Base-by-base conservation (phyloP, 2,329 filamentous ascomycete genomes). In the Pezicula rhizophila region DNA sequence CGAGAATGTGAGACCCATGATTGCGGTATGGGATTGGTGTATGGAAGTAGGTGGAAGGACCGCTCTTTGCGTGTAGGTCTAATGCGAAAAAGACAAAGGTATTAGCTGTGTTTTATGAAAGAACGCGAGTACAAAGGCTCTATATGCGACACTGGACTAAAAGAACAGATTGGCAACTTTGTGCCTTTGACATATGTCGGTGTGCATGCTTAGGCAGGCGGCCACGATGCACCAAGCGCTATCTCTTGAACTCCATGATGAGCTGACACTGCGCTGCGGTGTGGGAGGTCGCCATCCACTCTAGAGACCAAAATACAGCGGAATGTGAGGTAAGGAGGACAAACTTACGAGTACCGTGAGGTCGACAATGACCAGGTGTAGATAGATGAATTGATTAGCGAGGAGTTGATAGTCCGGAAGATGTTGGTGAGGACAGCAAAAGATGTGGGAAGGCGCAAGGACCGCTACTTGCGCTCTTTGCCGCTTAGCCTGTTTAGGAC, bases 1-100 rank as follows among this genome's bases (percentile, higher is more conserved):
- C 66, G 91, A 97, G 77, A 97, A 89, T 70, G 87, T 84, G 74
- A 97, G 82, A 95, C 93, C 93, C 93, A 99, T 99, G 74, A 74
- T 91, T 77, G 80, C 79, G 78, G 73, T 70, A 66, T 65, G 53
- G 68, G 67, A 41, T 43, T 43, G 52, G 49, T 52, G 42, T 37
- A 45, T 47, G 45, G 64, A 65, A 58, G 48, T 50, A 52, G 47
- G 58, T 64, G 63, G 62, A 68, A 68, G 66, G 57, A 61, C 57
- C 59, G 56, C 57, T 57, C 53, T 17, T 58, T 55, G 55, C 55
- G 56, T 62, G 38, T 46, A 44, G 49, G 35, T 47, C 45, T 48
- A 45, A 46, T 48, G 42, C 48, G 61, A 47, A 43, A 35, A 40
- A 43, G 38, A 40, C 17, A 42, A 28, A 42, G 34, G 37, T 28